Evolutionary conservation across 139 green algal genomes (phyloP).

Genomic region (Chlorella sp.): DNA sequence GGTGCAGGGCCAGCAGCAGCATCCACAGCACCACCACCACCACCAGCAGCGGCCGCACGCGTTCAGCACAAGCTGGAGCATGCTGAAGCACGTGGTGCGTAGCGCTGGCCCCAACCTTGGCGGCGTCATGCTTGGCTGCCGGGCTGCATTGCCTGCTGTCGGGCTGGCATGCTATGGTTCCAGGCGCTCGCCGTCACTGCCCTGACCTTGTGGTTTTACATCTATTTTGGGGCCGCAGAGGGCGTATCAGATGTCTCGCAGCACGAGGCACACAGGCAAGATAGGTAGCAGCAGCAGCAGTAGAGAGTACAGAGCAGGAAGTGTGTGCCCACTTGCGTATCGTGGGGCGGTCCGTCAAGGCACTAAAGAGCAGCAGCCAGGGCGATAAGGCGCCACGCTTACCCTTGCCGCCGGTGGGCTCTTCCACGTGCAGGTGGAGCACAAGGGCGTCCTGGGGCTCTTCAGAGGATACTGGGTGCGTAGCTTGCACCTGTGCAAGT

Average conservation of each 20-base stretch:
- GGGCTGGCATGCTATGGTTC: not conserved
- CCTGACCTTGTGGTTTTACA: not conserved
- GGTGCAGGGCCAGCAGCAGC: too few relatives aligned
- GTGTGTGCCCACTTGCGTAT: not conserved
- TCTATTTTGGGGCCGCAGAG: not conserved
- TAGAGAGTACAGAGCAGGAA: not conserved
- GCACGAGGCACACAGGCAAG: not conserved
- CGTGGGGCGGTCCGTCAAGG: not conserved
- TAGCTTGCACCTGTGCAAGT: not conserved
- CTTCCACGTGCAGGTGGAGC: conserved; percentile 15
- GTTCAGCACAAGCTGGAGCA: too few relatives aligned
- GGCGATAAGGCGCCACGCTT: too few relatives aligned
- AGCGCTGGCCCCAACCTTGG: too few relatives aligned
- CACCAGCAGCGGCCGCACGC: too few relatives aligned
- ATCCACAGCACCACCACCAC: too few relatives aligned
- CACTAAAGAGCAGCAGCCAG: too few relatives aligned
- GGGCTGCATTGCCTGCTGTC: not conserved
- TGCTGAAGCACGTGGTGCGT: not conserved
- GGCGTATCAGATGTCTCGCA: too few relatives aligned
- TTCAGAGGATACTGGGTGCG: conserved; percentile 37
- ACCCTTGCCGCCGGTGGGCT: too few relatives aligned
- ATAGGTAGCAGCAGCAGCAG: not conserved
- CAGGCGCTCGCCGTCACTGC: not conserved
- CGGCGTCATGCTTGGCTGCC: not conserved
- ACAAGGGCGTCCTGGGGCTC: conserved; percentile 22